These are phyloP conservation scores for Caloboletus inedulis DNA, from an alignment of 1,284 basidiomycete species.

Conservation along the genomic window DNA sequence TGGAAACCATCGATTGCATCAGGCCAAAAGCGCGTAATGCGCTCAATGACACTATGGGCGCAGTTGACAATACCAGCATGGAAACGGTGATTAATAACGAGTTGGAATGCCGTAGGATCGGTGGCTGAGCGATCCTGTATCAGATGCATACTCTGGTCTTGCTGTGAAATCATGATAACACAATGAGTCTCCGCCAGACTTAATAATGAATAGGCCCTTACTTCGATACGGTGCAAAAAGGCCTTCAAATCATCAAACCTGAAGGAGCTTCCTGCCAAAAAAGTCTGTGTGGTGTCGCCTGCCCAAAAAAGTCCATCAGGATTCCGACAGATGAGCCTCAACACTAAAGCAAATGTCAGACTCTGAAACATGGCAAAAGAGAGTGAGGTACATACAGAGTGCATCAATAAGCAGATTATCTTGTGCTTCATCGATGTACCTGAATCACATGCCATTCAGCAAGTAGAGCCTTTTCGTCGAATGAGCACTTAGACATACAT, in stretches of 20 bases:
- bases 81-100: slow-evolving; percentile 66
- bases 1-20: slow-evolving; percentile 60
- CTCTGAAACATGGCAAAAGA: background rate
- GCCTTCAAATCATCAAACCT: slow-evolving; percentile 70
- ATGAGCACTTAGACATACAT: slow-evolving; percentile 41
- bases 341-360: slow-evolving; percentile 41
- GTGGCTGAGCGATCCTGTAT: slow-evolving; percentile 16
- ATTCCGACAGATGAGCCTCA: slow-evolving; percentile 59
- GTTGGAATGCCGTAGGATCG: slow-evolving; percentile 53
- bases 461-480: background rate
- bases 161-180: slow-evolving; percentile 9
- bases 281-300: slow-evolving; percentile 77
- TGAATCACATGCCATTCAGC: slow-evolving; percentile 25
- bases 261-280: slow-evolving; percentile 68
- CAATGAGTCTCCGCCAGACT: background rate
- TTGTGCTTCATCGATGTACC: slow-evolving; percentile 73
- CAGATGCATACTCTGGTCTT: slow-evolving; percentile 16
- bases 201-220: slow-evolving; percentile 17
- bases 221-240: slow-evolving; percentile 60
- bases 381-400: slow-evolving; percentile 40
- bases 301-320: slow-evolving; percentile 73
- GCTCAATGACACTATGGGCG: slow-evolving; percentile 60
- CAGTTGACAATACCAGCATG: slow-evolving; percentile 71
- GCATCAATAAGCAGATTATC: slow-evolving; percentile 70
- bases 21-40: slow-evolving; percentile 63